phyloP scores from a whole-genome alignment of 1,284 basidiomycete genomes.

The Hymenochaete sp. region DNA sequence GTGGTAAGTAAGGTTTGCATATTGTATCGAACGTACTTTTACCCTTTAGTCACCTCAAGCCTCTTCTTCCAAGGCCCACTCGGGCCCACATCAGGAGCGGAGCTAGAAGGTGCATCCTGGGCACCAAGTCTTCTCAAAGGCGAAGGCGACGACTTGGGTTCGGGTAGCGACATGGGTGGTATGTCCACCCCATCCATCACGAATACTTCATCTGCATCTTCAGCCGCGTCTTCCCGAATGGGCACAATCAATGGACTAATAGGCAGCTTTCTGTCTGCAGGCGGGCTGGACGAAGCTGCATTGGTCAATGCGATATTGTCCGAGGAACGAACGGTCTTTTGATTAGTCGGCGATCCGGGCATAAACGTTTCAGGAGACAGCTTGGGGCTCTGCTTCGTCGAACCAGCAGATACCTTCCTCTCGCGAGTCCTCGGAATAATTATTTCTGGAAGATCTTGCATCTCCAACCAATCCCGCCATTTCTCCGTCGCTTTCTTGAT shows the following conservation, averaged over 20 bases:
- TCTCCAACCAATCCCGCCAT: constrained; percentile 68
- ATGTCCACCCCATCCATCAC: constrained; percentile 50
- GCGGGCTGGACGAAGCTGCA: constrained; percentile 29
- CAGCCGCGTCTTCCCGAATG: constrained; percentile 16
- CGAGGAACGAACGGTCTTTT: constrained; percentile 21
- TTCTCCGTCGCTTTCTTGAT: constrained; percentile 54
- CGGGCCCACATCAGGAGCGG: constrained; percentile 6
- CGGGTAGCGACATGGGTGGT: constrained; percentile 16
- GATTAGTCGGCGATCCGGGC: constrained; percentile 17
- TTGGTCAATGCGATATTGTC: constrained; percentile 27
- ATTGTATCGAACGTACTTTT: constrained; percentile 29
- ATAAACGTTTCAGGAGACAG: constrained; percentile 37
- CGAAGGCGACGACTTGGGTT: constrained; percentile 29
- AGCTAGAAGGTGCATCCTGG: background rate
- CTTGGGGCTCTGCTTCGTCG: constrained; percentile 36
- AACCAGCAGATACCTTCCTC: constrained; percentile 28
- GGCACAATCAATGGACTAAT: constrained; percentile 18
- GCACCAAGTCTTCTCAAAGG: background rate
- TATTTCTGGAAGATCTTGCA: constrained; percentile 73
- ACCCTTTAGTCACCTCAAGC: constrained; percentile 26
- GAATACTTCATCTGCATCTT: constrained; percentile 43
- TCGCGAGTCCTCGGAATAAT: constrained; percentile 35
- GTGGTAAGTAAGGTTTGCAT: constrained; percentile 30
- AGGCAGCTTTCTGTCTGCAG: constrained; percentile 24
- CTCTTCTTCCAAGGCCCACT: constrained; percentile 16